These are phyloP conservation scores for Rhodofomes roseus DNA, from an alignment of 1,284 basidiomycete genomes.

Conservation along the genomic window DNA sequence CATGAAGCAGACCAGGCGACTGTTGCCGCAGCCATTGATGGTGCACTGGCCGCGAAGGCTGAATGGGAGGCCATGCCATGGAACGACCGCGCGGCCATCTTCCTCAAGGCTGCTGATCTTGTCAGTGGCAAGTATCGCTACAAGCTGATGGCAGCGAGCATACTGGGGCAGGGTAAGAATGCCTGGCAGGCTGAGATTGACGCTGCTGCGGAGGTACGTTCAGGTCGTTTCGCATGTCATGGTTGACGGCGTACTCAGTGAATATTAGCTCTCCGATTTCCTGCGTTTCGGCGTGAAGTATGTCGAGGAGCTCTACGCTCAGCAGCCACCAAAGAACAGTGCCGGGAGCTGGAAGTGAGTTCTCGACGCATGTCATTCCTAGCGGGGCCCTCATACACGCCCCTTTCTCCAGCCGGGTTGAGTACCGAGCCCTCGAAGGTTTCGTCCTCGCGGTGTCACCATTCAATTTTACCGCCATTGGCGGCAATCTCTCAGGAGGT, in stretches of 20 bases:
- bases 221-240: background rate
- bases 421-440: conserved; percentile 95
- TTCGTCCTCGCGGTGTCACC: conserved; percentile 97
- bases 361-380: background rate
- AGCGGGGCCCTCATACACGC: background rate
- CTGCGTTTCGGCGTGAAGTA: conserved; percentile 96
- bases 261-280: conserved; percentile 81
- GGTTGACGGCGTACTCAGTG: background rate
- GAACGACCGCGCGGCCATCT: conserved; percentile 96
- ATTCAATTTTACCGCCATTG: conserved; percentile 98
- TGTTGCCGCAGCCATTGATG: conserved; percentile 81
- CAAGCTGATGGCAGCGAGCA: conserved; percentile 94
- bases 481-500: conserved; percentile 85
- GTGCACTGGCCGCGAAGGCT: conserved; percentile 82
- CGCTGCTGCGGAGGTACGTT: conserved; percentile 88
- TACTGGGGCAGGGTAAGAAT: conserved; percentile 99
- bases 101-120: conserved; percentile 95
- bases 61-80: conserved; percentile 95
- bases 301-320: conserved; percentile 90
- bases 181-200: conserved; percentile 99
- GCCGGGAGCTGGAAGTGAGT: conserved; percentile 92
- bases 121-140: conserved; percentile 93
- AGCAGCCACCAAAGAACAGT: conserved; percentile 88
- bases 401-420: conserved; percentile 65
- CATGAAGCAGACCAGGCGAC: conserved; percentile 84